Conservation (phyloP, 139 green algal genomes). For the Tetradesmus lagerheimii region DNA sequence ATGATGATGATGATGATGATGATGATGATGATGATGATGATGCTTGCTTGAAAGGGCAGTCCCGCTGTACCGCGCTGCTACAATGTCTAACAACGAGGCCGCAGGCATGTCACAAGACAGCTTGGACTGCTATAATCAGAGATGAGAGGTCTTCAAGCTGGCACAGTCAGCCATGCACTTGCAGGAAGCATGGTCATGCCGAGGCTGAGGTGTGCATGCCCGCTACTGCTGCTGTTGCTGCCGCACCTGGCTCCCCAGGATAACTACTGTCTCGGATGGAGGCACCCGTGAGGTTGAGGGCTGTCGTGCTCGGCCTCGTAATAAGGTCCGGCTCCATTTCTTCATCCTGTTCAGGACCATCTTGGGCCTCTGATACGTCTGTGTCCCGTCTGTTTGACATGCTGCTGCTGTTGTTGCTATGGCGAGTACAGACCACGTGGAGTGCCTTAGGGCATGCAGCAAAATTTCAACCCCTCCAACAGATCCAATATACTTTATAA, state of each 20-base stretch:
- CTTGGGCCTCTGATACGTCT: neutral
- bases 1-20: no score
- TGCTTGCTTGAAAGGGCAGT: no score
- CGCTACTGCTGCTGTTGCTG: neutral
- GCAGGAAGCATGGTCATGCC: neutral
- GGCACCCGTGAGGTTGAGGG: slow-evolving; percentile 37
- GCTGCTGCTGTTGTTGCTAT: slow-evolving; percentile 25
- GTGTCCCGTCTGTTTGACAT: neutral
- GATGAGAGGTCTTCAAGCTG: no score
- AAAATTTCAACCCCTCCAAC: neutral
- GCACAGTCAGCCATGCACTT: neutral
- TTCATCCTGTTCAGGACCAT: neutral
- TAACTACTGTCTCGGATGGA: slow-evolving; percentile 39
- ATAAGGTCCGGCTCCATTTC: neutral
- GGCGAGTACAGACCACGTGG: neutral
- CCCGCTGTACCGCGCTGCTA: no score
- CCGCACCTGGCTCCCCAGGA: slow-evolving; percentile 32
- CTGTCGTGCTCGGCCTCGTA: slow-evolving; percentile 32
- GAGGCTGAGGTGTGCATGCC: no score
- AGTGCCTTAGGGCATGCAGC: neutral
- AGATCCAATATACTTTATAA: neutral
- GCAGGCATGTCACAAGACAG: no score
- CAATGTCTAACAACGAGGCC: no score
- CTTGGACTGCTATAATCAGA: no score
- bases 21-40: no score